phyloP scores from a whole-genome alignment of 495 filamentous ascomycete species.

The Penicillium silybi region DNA sequence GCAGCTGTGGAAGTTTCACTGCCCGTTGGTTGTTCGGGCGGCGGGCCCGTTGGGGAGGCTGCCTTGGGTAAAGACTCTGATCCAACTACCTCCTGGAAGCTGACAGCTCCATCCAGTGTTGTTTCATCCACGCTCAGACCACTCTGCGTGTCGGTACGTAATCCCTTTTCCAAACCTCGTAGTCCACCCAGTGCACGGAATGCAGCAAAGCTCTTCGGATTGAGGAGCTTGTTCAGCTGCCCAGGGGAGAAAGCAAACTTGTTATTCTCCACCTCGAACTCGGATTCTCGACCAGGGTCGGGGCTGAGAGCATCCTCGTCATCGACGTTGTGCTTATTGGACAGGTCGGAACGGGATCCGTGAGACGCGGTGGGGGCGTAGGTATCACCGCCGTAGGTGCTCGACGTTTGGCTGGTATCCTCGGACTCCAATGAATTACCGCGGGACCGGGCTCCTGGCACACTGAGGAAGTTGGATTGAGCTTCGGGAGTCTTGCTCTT shows the following conservation, averaged over 20 bases:
- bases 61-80: conserved; percentile 28
- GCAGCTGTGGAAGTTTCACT: conserved; percentile 17
- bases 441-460: conserved; percentile 58
- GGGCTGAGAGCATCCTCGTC: conserved; percentile 63
- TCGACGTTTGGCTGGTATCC: conserved; percentile 45
- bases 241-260: conserved; percentile 80
- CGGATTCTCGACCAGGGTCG: conserved; percentile 65
- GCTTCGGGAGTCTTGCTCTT: conserved; percentile 46
- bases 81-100: conserved; percentile 60
- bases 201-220: conserved; percentile 75
- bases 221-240: conserved; percentile 72
- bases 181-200: conserved; percentile 79
- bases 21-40: conserved; percentile 25
- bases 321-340: conserved; percentile 39
- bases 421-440: conserved; percentile 65
- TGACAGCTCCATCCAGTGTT: conserved; percentile 56
- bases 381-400: conserved; percentile 51
- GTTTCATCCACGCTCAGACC: conserved; percentile 77
- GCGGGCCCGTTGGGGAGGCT: conserved; percentile 21
- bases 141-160: conserved; percentile 61
- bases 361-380: conserved; percentile 36
- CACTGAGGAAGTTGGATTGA: conserved; percentile 57
- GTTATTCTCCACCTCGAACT: conserved; percentile 73
- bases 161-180: conserved; percentile 67
- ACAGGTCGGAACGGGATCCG: conserved; percentile 30